Evolutionary conservation across 2,329 filamentous ascomycete genomes (phyloP).

Genomic region (Alternaria arbusti): DNA sequence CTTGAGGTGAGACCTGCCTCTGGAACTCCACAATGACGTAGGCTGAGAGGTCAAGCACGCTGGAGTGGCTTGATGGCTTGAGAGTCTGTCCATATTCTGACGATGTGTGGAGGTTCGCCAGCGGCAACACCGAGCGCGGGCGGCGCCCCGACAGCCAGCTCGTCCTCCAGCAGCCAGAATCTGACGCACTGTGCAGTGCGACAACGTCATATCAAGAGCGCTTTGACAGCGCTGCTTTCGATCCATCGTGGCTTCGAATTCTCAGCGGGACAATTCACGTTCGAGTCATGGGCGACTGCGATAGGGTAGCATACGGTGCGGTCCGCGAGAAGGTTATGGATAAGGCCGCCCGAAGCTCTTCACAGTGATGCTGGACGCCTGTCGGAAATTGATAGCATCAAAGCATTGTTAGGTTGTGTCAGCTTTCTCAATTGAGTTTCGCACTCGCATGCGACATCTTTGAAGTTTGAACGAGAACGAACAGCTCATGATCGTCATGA

Average conservation of each 20-base stretch:
- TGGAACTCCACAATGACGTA: background rate
- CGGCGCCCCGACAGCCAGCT: background rate
- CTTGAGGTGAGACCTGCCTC: background rate
- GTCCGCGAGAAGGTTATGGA: background rate
- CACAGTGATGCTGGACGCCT: constrained; percentile 5
- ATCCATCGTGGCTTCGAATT: background rate
- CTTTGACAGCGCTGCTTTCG: constrained; percentile 4
- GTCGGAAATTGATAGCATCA: constrained; percentile 6
- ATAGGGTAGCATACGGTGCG: background rate
- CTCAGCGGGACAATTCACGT: background rate
- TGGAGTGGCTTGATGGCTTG: background rate
- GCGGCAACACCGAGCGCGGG: background rate
- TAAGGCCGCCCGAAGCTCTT: background rate
- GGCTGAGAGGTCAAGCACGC: background rate
- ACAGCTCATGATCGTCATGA: constrained; percentile 18
- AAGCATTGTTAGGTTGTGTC: constrained; percentile 1
- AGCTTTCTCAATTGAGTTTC: background rate
- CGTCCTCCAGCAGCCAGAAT: background rate
- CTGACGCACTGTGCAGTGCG: background rate
- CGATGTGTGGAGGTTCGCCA: background rate
- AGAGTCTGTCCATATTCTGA: background rate
- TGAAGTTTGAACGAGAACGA: constrained; percentile 11
- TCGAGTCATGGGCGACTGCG: background rate
- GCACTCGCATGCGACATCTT: constrained; percentile 3
- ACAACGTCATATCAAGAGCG: background rate